A percentile compares a stretch with the other conserved stretches of the same genome.
These are phyloP conservation scores for Gigaspora rosea DNA, from an alignment of 192 early-diverging fungal genomes.

Conservation along the genomic window DNA sequence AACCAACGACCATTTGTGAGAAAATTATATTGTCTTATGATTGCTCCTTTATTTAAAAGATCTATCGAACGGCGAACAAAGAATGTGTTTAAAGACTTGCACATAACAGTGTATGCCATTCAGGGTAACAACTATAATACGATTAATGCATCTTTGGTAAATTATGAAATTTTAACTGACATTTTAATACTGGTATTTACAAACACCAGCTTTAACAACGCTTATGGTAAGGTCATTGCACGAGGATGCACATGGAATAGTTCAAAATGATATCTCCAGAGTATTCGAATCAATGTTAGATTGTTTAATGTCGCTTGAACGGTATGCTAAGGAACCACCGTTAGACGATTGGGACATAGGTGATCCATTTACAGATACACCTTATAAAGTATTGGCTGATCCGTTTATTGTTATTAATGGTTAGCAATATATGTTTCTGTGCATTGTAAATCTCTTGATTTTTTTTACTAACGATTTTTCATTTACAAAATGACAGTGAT, in stretches of 20 bases:
- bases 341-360: slow-evolving; percentile 15
- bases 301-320: slow-evolving; percentile 40
- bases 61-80: slow-evolving; percentile 2
- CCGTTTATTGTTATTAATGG: slow-evolving; percentile 4
- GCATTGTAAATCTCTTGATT: no score
- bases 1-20: neutral
- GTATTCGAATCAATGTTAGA: slow-evolving; percentile 41
- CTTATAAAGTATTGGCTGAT: slow-evolving; percentile 6
- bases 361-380: neutral
- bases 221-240: slow-evolving; percentile 34
- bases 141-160: neutral
- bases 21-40: neutral
- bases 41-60: slow-evolving; percentile 1
- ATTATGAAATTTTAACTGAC: neutral
- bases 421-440: neutral
- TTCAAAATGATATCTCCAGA: slow-evolving; percentile 42
- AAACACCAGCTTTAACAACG: neutral
- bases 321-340: slow-evolving; percentile 22
- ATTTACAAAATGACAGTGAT: neutral
- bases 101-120: slow-evolving; percentile 13
- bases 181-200: neutral
- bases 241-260: slow-evolving; percentile 42
- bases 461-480: neutral
- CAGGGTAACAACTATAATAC: neutral
- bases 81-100: slow-evolving; percentile 11